Evolutionary conservation across 2,329 filamentous ascomycete genomes (phyloP).

Genomic region (Neopestalotiopsis sp.): DNA sequence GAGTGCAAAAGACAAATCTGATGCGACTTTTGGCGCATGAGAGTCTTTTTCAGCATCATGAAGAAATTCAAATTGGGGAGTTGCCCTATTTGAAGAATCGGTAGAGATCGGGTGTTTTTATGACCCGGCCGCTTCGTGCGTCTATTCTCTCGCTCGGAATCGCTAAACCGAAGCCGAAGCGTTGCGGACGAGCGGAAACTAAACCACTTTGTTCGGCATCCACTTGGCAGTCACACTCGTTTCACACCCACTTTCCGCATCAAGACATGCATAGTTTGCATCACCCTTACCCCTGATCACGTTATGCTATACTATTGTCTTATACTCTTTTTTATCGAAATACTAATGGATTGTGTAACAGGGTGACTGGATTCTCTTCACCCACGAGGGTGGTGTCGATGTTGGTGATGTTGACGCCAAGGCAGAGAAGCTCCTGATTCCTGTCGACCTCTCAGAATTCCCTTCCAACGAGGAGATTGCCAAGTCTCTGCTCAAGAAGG

Average conservation of each 20-base stretch:
- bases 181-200: constrained; percentile 50
- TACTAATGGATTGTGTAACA: constrained; percentile 44
- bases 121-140: constrained; percentile 22
- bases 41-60: not conserved
- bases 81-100: not conserved
- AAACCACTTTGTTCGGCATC: constrained; percentile 40
- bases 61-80: constrained; percentile 6
- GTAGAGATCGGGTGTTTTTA: constrained; percentile 21
- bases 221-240: constrained; percentile 25
- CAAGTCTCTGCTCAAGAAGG: constrained; percentile 82
- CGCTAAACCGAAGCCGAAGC: constrained; percentile 16
- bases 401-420: constrained; percentile 99
- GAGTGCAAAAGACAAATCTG: not conserved
- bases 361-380: constrained; percentile 99
- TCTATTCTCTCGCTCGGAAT: constrained; percentile 17
- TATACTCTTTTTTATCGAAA: not conserved
- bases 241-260: constrained; percentile 32
- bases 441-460: constrained; percentile 92
- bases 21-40: not conserved
- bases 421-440: constrained; percentile 97
- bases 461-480: constrained; percentile 97
- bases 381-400: constrained; percentile 98
- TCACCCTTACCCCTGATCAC: constrained; percentile 12
- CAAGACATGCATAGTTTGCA: constrained; percentile 18
- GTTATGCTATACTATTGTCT: constrained; percentile 7